Percentiles rank a stretch among this genome's conserved stretches.
Evolutionary conservation across 768 basidiomycete genomes (phyloP).

Genomic region (Cyathus striatus): DNA sequence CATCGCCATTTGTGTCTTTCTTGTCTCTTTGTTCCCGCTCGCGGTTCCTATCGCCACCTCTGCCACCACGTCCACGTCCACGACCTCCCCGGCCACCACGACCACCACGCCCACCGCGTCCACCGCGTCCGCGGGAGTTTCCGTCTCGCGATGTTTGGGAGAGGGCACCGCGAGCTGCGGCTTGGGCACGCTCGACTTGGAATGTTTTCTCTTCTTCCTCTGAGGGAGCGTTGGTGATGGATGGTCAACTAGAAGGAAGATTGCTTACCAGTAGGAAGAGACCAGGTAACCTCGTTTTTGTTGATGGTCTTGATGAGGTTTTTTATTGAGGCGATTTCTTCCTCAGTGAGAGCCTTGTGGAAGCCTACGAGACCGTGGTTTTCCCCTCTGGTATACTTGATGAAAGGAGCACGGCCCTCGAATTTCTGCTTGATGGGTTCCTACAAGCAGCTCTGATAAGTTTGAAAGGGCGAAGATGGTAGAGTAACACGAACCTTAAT

Average conservation of each 20-base stretch:
- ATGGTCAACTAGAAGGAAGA: neutral
- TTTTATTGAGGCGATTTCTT: slow-evolving; percentile 67
- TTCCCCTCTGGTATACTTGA: slow-evolving; percentile 43
- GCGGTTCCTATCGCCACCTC: slow-evolving; percentile 24
- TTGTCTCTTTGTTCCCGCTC: slow-evolving; percentile 20
- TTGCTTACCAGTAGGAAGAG: slow-evolving; percentile 46
- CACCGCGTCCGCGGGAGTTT: slow-evolving; percentile 29
- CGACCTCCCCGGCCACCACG: slow-evolving; percentile 34
- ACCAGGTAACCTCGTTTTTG: slow-evolving; percentile 62
- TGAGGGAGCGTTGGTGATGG: slow-evolving; percentile 17
- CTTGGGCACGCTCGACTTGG: slow-evolving; percentile 69
- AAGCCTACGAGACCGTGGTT: slow-evolving; percentile 51
- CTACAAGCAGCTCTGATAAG: slow-evolving; percentile 16
- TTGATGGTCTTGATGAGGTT: slow-evolving; percentile 62
- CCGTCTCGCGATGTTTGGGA: slow-evolving; percentile 24
- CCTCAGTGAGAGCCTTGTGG: slow-evolving; percentile 65
- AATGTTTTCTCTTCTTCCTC: slow-evolving; percentile 72
- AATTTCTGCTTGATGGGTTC: slow-evolving; percentile 46
- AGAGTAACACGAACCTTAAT: slow-evolving; percentile 54
- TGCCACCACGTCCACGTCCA: slow-evolving; percentile 33
- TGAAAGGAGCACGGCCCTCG: slow-evolving; percentile 43
- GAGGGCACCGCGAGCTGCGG: slow-evolving; percentile 52
- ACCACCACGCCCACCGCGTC: slow-evolving; percentile 42
- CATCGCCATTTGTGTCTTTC: slow-evolving; percentile 31
- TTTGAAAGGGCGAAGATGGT: neutral